Evolutionary conservation across 2,329 filamentous ascomycete species (phyloP), one percentile per base, ranked within the genome.

Genomic region (Fusarium torreyae): DNA sequence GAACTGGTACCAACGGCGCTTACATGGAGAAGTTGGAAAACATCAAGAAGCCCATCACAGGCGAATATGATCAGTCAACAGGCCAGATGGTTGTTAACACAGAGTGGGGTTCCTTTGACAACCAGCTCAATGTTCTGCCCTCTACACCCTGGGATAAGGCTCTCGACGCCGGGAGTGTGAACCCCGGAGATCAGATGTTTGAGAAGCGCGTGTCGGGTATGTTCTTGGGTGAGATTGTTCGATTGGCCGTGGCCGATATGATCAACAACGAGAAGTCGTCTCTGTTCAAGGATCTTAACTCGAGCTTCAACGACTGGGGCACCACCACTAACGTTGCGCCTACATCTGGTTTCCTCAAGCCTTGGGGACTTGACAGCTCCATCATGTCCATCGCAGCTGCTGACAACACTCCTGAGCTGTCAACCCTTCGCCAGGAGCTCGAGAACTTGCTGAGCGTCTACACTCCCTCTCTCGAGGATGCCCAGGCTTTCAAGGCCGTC

Each of bases 41-140:
- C 71, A 88, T 98, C 76, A 94, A 90, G 77, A 99, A 98, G 84
- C 83, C 88, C 17, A 83, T 92, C 58, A 82, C 85, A 63, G 89
- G 89, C 68, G 85, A 91, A 6, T 96, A 92, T 73, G 94, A 98
- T 80, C 85, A 85, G 49, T 89, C 89, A 10, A 97, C 94, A 0
- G 94, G 94, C 53, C 89, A 97, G 74, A 99, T 99, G 96, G 94
- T 99, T 61, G 88, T 99, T 82, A 99, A 99, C 82, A 95, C 93
- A 1, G 96, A 99, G 82, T 99, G 96, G 96, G 96, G 96, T 66
- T 97, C 94, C 59, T 99, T 99, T 76, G 96, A 99, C 82, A 98
- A 98, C 82, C 88, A 92, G 73, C 89, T 98, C 70, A 93, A 91
- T 72, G 92, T 97, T 20, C 86, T 99, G 40, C 96, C 95, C 45